A percentile compares a stretch with the other conserved stretches of the same genome.
phyloP scores from a whole-genome alignment of 2,329 filamentous ascomycete genomes.

The Cladosporium austrohemisphaericum region DNA sequence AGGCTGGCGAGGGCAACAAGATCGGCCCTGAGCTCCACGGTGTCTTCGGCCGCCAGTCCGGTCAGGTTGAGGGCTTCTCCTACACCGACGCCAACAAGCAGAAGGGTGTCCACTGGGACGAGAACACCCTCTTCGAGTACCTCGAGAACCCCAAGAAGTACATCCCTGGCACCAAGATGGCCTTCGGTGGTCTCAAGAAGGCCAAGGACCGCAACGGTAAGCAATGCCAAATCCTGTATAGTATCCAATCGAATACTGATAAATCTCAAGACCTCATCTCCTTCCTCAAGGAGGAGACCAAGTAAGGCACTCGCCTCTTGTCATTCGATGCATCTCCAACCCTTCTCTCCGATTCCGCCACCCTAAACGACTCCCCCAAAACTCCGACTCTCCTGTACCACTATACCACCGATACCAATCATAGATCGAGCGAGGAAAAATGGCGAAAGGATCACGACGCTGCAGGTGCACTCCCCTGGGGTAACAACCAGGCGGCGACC shows the following conservation, averaged over 20 bases:
- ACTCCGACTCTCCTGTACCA: slow-evolving; percentile 11
- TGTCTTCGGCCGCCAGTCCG: slow-evolving; percentile 94
- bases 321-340: too few species aligned
- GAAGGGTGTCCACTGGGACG: slow-evolving; percentile 86
- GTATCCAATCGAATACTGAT: not conserved
- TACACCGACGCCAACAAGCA: slow-evolving; percentile 99
- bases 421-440: slow-evolving; percentile 13
- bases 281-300: slow-evolving; percentile 66
- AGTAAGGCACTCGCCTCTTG: slow-evolving; percentile 54
- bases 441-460: slow-evolving; percentile 9
- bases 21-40: slow-evolving; percentile 95
- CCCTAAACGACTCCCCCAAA: not conserved
- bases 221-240: not conserved
- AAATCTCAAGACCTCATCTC: slow-evolving; percentile 96
- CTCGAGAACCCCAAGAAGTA: slow-evolving; percentile 99
- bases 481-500: slow-evolving; percentile 9
- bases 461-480: slow-evolving; percentile 8
- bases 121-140: slow-evolving; percentile 88
- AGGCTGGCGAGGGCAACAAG: slow-evolving; percentile 90
- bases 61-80: slow-evolving; percentile 83
- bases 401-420: slow-evolving; percentile 14
- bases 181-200: slow-evolving; percentile 99
- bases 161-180: slow-evolving; percentile 99
- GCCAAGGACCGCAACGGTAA: slow-evolving; percentile 60
- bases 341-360: not conserved